Base-by-base conservation (phyloP, 2,329 filamentous ascomycete species). In the Mycosphaerella sp. region DNA sequence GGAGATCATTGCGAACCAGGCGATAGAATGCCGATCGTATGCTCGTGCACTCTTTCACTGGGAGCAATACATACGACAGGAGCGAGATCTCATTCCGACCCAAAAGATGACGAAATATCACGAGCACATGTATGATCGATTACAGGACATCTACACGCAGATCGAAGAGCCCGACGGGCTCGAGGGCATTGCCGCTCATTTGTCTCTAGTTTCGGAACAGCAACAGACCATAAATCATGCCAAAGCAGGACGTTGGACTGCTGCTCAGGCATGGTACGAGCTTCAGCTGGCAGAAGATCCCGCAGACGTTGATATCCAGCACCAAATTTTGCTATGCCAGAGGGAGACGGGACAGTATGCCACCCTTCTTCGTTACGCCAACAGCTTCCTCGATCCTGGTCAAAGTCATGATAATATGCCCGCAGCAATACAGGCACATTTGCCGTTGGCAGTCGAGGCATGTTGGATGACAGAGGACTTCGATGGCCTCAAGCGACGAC, bases 141-240 rank as follows among this genome's bases (percentile, higher is more conserved):
- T 98, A 23, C 92, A 97, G 66, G 85, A 92, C 50, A 95, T 98
- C 14, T 99, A 98, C 70, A 89, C 89, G 1, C 87, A 96, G 63
- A 97, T 99, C 57, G 93, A 99, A 66, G 93, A 99, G 64, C 95
- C 93, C 0, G 93, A 99, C 70, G 91, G 92, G 1, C 84, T 98
- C 34, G 91, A 97, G 67, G 93, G 93, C 2, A 92, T 98, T 57
- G 95, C 92, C 1, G 84, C 89, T 17, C 87, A 93, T 67, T 76
- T 97, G 2, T 86, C 87, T 55, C 83, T 90, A 9, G 76, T 97
- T n/a, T 88, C 95, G 61, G 85, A 96, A 47, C 87, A 95, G 56
- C 92, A 96, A 68, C 91, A 97, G 68, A 86, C 96, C 32, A 78
- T 96, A 52, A 89, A 95, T 64, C 90, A 98, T 72, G 83, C 87